Conservation (phyloP, 2,329 filamentous ascomycete species). For the Arthrobotrys iridis region DNA sequence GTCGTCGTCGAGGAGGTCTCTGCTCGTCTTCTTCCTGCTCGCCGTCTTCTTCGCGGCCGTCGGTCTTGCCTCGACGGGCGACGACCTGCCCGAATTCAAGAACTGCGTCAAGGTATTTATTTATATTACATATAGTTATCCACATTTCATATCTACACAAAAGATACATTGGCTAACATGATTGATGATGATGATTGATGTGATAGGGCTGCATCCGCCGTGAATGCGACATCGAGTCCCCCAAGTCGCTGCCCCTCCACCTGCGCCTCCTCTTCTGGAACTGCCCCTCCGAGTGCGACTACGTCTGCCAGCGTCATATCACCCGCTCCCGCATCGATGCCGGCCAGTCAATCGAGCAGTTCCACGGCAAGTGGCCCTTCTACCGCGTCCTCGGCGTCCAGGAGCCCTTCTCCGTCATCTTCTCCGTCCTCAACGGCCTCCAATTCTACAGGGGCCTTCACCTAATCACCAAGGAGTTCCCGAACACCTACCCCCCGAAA, state of each 20-base stretch:
- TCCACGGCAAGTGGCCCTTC: constrained; percentile 99
- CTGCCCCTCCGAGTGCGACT: constrained; percentile 94
- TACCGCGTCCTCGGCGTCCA: constrained; percentile 89
- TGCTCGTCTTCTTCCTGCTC: constrained; percentile 6
- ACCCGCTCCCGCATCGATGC: constrained; percentile 75
- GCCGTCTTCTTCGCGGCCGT: constrained; percentile 61
- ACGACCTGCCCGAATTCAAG: constrained; percentile 85
- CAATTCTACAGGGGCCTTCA: constrained; percentile 82
- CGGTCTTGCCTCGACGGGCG: constrained; percentile 77
- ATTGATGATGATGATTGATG: not conserved
- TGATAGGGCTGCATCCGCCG: constrained; percentile 45
- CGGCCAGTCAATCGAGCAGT: constrained; percentile 80
- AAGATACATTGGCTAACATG: too few species aligned
- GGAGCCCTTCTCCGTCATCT: constrained; percentile 91
- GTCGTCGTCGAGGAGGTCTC: not conserved
- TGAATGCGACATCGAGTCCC: constrained; percentile 30
- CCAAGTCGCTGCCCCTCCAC: constrained; percentile 68
- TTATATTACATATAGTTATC: not conserved
- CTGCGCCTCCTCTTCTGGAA: constrained; percentile 90
- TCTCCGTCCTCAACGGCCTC: constrained; percentile 88
- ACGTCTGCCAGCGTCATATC: constrained; percentile 93
- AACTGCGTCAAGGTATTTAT: constrained; percentile 79
- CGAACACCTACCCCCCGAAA: constrained; percentile 75
- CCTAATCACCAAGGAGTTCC: constrained; percentile 75
- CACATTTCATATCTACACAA: not conserved